Evolutionary conservation across 2,329 filamentous ascomycete genomes (phyloP).

Genomic region (Aspergillus sp.): DNA sequence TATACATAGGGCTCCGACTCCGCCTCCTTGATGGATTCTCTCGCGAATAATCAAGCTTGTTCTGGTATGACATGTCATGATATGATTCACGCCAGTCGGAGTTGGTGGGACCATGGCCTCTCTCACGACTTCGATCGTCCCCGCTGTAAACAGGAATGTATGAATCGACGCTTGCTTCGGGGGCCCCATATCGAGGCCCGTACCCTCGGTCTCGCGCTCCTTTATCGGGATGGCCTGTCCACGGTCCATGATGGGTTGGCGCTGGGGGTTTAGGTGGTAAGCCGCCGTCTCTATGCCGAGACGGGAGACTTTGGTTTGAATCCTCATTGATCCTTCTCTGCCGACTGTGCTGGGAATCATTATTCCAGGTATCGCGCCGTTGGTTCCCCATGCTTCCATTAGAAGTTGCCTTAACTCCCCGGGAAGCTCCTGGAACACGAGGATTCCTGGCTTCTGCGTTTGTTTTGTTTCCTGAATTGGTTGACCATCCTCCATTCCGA

Average conservation of each 20-base stretch:
- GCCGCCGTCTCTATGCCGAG: slow-evolving; percentile 32
- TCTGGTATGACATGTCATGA: slow-evolving; percentile 17
- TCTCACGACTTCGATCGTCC: slow-evolving; percentile 26
- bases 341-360: slow-evolving; percentile 20
- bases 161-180: slow-evolving; percentile 33
- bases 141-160: slow-evolving; percentile 38
- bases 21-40: slow-evolving; percentile 30
- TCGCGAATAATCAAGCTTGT: slow-evolving; percentile 29
- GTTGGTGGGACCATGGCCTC: slow-evolving; percentile 20
- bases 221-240: slow-evolving; percentile 28
- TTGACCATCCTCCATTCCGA: slow-evolving; percentile 56
- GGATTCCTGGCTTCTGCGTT: slow-evolving; percentile 32
- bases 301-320: slow-evolving; percentile 22
- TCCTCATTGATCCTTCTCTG: slow-evolving; percentile 24
- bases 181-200: slow-evolving; percentile 23
- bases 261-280: slow-evolving; percentile 40
- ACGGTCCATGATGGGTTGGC: slow-evolving; percentile 27
- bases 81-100: slow-evolving; percentile 24
- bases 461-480: slow-evolving; percentile 31
- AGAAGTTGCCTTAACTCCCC: slow-evolving; percentile 17
- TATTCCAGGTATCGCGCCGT: slow-evolving; percentile 27
- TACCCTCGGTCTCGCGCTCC: slow-evolving; percentile 32
- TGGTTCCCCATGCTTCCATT: slow-evolving; percentile 22
- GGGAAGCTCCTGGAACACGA: slow-evolving; percentile 36
- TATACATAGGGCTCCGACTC: slow-evolving; percentile 35